Conservation (phyloP, 106 monocot genomes). For the Allium fistulosum region DNA sequence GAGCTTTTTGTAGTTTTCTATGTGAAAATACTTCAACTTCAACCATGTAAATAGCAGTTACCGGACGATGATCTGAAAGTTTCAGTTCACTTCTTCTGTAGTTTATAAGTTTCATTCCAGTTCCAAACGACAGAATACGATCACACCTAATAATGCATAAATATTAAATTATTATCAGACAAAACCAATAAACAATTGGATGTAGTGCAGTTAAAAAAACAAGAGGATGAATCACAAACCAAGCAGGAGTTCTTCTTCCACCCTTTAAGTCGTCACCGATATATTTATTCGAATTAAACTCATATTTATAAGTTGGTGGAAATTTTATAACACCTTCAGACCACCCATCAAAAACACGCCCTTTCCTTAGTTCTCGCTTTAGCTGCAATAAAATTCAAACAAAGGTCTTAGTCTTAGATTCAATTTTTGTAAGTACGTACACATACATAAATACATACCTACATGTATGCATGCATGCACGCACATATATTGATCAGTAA, state of each 20-base stretch:
- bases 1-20: slow-evolving; percentile 56
- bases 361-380: slow-evolving; percentile 23
- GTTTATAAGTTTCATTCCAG: slow-evolving; percentile 35
- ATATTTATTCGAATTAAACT: slow-evolving; percentile 29
- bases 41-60: slow-evolving; percentile 33
- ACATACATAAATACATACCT: too few relatives aligned
- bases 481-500: background rate
- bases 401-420: background rate
- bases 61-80: slow-evolving; percentile 60
- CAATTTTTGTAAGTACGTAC: too few relatives aligned
- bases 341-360: slow-evolving; percentile 38
- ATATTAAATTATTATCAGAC: background rate
- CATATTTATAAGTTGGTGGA: slow-evolving; percentile 47
- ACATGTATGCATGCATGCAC: background rate
- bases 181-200: background rate
- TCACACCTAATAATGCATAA: slow-evolving; percentile 39
- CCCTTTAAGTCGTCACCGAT: slow-evolving; percentile 16
- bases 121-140: slow-evolving; percentile 54
- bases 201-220: background rate
- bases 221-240: slow-evolving; percentile 12
- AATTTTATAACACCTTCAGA: slow-evolving; percentile 34
- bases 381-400: slow-evolving; percentile 14
- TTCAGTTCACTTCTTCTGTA: slow-evolving; percentile 41
- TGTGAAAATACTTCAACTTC: slow-evolving; percentile 59
- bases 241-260: slow-evolving; percentile 41